Percentiles rank a stretch among this genome's conserved stretches.
Conservation (phyloP, 2,329 filamentous ascomycete species). For the Pestalotiopsis sp. region DNA sequence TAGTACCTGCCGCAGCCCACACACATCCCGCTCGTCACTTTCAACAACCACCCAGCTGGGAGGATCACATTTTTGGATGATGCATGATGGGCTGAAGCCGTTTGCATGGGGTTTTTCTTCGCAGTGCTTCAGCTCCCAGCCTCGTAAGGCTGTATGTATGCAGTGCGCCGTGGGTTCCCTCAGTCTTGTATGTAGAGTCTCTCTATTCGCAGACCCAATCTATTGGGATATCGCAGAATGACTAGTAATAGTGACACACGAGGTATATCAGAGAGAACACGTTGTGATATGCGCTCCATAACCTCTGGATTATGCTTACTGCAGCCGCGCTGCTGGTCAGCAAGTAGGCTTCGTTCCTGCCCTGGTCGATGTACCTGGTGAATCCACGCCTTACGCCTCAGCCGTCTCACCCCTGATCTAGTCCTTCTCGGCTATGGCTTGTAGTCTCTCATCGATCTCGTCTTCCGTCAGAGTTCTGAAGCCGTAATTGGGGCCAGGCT, state of each 20-base stretch:
- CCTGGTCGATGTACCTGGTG: slow-evolving; percentile 4
- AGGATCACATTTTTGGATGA: background rate
- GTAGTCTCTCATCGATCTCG: slow-evolving; percentile 97
- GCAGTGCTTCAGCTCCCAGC: slow-evolving; percentile 6
- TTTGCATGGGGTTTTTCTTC: background rate
- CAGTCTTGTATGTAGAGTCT: background rate
- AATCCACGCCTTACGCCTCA: slow-evolving; percentile 26
- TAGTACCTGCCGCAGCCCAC: background rate
- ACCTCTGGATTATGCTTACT: slow-evolving; percentile 5
- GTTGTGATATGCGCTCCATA: slow-evolving; percentile 1
- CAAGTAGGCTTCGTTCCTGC: slow-evolving; percentile 5
- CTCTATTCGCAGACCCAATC: slow-evolving; percentile 19
- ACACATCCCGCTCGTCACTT: background rate
- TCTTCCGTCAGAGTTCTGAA: slow-evolving; percentile 95
- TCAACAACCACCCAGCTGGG: slow-evolving; percentile 17
- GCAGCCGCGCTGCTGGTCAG: background rate
- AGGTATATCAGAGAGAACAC: slow-evolving; percentile 3
- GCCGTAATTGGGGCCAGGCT: slow-evolving; percentile 75
- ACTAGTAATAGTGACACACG: slow-evolving; percentile 16
- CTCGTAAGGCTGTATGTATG: slow-evolving; percentile 18
- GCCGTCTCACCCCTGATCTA: slow-evolving; percentile 48
- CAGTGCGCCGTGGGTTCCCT: slow-evolving; percentile 14
- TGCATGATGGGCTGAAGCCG: background rate
- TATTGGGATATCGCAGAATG: slow-evolving; percentile 28
- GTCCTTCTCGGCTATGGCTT: slow-evolving; percentile 98